Percentiles rank a stretch among this genome's conserved stretches.
Evolutionary conservation across 257 asterid genomes (phyloP).

Genomic region (Jacaranda copaia): DNA sequence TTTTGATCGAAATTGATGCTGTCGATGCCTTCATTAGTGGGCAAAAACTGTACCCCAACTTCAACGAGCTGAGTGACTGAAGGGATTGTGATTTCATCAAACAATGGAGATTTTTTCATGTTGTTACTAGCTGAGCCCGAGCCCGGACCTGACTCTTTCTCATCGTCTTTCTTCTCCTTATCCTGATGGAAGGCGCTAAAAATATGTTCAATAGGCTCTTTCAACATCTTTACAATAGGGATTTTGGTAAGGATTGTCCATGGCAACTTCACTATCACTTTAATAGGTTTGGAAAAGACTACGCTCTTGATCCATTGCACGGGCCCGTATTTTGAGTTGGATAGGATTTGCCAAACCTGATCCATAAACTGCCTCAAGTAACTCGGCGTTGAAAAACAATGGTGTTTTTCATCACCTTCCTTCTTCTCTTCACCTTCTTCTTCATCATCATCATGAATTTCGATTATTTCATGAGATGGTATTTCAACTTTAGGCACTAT

Average conservation of each 20-base stretch:
- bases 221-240: constrained; percentile 41
- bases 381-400: constrained; percentile 25
- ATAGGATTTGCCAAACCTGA: constrained; percentile 39
- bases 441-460: background rate
- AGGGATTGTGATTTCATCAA: constrained; percentile 53
- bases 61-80: constrained; percentile 42
- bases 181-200: constrained; percentile 6
- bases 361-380: constrained; percentile 17
- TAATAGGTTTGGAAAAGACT: constrained; percentile 47
- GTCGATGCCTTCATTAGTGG: constrained; percentile 38
- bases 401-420: background rate
- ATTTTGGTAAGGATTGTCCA: constrained; percentile 50
- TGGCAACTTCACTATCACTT: constrained; percentile 45
- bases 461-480: constrained; percentile 30
- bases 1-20: constrained; percentile 38
- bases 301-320: constrained; percentile 36
- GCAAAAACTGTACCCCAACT: constrained; percentile 42
- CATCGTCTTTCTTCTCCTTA: constrained; percentile 27
- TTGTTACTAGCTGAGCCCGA: background rate
- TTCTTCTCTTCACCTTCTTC: background rate
- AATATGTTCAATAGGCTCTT: constrained; percentile 44
- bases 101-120: constrained; percentile 43
- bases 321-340: constrained; percentile 36
- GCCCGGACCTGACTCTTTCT: background rate
- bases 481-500: constrained; percentile 49